Percentiles rank a stretch among this genome's conserved stretches.
Evolutionary conservation across 495 filamentous ascomycete species (phyloP).

Genomic region (Tirmania nivea): DNA sequence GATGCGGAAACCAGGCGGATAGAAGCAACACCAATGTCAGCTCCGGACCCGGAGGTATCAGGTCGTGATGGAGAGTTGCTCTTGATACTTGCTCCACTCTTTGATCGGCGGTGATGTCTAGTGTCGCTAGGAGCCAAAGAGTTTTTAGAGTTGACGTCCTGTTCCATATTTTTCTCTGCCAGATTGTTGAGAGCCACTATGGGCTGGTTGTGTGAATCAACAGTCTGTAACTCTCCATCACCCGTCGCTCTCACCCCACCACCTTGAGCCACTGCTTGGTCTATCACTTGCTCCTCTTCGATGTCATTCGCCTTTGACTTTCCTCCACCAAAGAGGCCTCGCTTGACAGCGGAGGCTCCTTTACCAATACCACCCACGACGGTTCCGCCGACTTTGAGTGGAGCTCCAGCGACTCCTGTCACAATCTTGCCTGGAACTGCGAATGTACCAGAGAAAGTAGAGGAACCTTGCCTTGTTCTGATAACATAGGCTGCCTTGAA

Average conservation of each 20-base stretch:
- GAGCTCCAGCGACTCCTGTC: conserved; percentile 52
- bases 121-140: conserved; percentile 23
- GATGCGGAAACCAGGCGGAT: conserved; percentile 62
- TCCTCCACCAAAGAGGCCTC: conserved; percentile 40
- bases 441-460: conserved; percentile 86
- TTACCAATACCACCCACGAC: conserved; percentile 64
- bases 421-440: conserved; percentile 78
- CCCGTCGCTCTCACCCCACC: conserved; percentile 3
- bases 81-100: conserved; percentile 33
- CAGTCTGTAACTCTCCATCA: conserved; percentile 2
- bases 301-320: conserved; percentile 37
- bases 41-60: conserved; percentile 24
- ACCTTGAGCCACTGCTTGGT: conserved; percentile 2
- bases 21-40: conserved; percentile 49
- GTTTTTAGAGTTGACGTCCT: conserved; percentile 11
- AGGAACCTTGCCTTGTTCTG: conserved; percentile 68
- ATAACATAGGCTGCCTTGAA: conserved; percentile 89
- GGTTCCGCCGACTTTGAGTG: conserved; percentile 64
- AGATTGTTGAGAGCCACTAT: conserved; percentile 3
- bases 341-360: conserved; percentile 68
- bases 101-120: conserved; percentile 37
- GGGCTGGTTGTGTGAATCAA: not conserved
- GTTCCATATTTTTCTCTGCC: conserved; percentile 9
- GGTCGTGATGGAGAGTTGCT: conserved; percentile 24
- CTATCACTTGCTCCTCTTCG: conserved; percentile 7